Base-by-base conservation (phyloP, 495 filamentous ascomycete genomes). In the Trichoderma gamsii region DNA sequence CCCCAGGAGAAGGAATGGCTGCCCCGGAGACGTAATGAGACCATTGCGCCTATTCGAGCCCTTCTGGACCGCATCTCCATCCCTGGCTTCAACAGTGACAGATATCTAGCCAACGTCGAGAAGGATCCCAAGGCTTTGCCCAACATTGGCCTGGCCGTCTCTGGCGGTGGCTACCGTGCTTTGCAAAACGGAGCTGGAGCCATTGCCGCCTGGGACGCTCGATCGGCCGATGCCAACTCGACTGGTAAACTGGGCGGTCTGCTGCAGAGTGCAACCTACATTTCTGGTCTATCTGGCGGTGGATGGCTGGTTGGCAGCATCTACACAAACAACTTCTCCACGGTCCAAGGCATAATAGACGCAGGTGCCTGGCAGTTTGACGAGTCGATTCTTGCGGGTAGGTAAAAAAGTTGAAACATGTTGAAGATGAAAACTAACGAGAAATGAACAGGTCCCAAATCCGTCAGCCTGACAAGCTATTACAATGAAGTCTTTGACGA, bases 141-240 rank as follows among this genome's bases (percentile, higher is more conserved):
- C 23, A 89, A 84, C 69, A 84, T 92, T 65, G 89, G 79, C 13
- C 85, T 92, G 63, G 87, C 88, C 35, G 77, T 85, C 32, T 86
- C 84, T 4, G 86, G 87, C 41, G 91, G 87, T 64, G 94, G 94
- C 9, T 97, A 96, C 75, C 83, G 95, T 68, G 94, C 94, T 1
- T 77, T 97, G 76, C 79, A 95, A 82, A 96, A 90, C 72, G 94
- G 93, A 21, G 94, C 89, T n/a, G 94, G 94, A 52, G 90, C 89
- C 35, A 70, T 97, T 32, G 88, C 90, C 68, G 95, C 94, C 0
- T 93, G 93, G 59, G 94, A 98, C 73, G 85, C 79, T 71, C 85
- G 94, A 12, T 92, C 90, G 0, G 74, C 79, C 0, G 90, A 89
- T 66, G 78, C 89, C 2, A 92, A 88, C 0, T 76, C 75, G 5